Percentiles rank a stretch among this genome's conserved stretches.
Conservation (phyloP, 2,329 filamentous ascomycete species). For the Byssothecium circinans region DNA sequence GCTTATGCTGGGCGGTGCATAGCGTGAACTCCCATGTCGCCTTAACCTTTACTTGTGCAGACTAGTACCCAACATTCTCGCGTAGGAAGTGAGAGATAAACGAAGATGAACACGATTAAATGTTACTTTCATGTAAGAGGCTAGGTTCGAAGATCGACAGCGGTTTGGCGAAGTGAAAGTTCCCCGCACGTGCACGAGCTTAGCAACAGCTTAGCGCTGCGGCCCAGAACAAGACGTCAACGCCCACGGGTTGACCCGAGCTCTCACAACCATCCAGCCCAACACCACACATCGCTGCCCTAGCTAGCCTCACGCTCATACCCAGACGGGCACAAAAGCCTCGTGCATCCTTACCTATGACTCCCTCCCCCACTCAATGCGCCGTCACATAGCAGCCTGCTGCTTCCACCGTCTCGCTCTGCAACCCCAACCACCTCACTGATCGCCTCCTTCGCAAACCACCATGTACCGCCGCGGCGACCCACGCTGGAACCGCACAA, state of each 20-base stretch:
- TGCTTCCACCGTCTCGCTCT: constrained; percentile 15
- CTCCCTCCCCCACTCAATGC: constrained; percentile 23
- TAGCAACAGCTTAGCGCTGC: background rate
- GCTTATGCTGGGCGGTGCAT: no score
- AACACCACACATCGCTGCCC: background rate
- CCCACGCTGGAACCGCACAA: constrained; percentile 86
- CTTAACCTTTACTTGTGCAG: no score
- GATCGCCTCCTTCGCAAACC: constrained; percentile 9
- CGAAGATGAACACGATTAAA: no score
- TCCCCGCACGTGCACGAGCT: constrained; percentile 9
- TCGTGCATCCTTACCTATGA: no score
- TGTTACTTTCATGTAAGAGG: no score
- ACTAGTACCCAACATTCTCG: no score
- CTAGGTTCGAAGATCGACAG: no score
- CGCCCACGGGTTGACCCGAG: background rate
- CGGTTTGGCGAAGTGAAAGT: constrained; percentile 11
- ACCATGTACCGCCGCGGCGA: constrained; percentile 67
- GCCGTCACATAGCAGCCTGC: constrained; percentile 23
- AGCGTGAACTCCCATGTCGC: no score
- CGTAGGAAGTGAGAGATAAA: no score
- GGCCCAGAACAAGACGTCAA: background rate
- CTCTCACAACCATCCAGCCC: no score
- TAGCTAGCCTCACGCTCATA: no score
- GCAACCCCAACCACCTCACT: constrained; percentile 13
- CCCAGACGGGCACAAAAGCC: no score